Percentiles rank a stretch among this genome's conserved stretches.
phyloP scores from a whole-genome alignment of 1,284 basidiomycete species.

The Sporisorium scitamineum region DNA sequence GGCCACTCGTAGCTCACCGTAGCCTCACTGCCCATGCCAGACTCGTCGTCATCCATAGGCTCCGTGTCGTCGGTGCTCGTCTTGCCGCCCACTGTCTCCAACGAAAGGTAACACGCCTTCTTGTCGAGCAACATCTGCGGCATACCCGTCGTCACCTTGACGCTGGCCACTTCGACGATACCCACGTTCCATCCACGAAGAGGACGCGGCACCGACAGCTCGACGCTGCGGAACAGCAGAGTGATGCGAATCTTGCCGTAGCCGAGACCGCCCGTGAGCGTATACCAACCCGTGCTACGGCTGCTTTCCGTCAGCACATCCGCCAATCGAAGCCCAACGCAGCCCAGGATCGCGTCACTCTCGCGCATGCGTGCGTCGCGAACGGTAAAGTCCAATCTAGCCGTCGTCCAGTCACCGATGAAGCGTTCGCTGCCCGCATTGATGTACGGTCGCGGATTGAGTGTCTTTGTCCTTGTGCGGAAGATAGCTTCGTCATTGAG shows the following conservation, averaged over 20 bases:
- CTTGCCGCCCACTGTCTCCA: conserved; percentile 59
- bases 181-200: conserved; percentile 64
- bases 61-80: conserved; percentile 41
- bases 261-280: conserved; percentile 58
- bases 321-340: conserved; percentile 53
- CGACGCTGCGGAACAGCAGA: conserved; percentile 58
- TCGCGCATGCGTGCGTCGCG: conserved; percentile 62
- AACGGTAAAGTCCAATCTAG: conserved; percentile 57
- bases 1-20: conserved; percentile 48
- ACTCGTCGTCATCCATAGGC: conserved; percentile 40
- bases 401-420: conserved; percentile 56
- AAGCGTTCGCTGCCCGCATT: conserved; percentile 63
- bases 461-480: conserved; percentile 58
- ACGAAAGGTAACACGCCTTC: conserved; percentile 44
- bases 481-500: conserved; percentile 66
- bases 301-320: conserved; percentile 53
- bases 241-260: conserved; percentile 62
- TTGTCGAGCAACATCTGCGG: conserved; percentile 43
- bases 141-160: conserved; percentile 43
- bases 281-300: conserved; percentile 52
- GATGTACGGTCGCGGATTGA: conserved; percentile 63
- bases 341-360: conserved; percentile 59
- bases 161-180: conserved; percentile 49
- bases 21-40: conserved; percentile 32
- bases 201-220: conserved; percentile 55